Evolutionary conservation across 192 early-diverging fungal genomes (phyloP).

Genomic region (Coemansia sp.): DNA sequence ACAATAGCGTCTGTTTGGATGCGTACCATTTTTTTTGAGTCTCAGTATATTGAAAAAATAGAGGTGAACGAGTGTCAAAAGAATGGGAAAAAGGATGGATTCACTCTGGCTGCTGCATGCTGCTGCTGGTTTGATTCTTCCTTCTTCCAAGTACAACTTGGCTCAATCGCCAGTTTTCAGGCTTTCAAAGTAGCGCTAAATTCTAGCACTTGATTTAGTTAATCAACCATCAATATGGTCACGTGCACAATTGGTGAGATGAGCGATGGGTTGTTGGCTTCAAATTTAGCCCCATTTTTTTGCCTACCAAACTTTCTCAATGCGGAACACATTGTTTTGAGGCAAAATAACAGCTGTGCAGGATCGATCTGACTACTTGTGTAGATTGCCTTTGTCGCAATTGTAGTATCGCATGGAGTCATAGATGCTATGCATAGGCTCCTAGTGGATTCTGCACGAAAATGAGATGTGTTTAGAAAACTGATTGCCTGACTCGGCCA

Average conservation of each 20-base stretch:
- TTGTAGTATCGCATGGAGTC: neutral
- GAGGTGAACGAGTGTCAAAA: neutral
- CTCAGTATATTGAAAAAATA: neutral
- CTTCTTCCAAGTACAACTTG: neutral
- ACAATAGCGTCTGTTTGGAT: neutral
- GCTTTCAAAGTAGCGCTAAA: neutral
- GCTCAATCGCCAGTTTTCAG: neutral
- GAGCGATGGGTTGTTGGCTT: too few relatives aligned
- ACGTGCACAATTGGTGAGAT: neutral
- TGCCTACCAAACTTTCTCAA: neutral
- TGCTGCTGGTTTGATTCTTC: neutral
- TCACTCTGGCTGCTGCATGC: neutral
- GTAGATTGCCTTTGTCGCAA: neutral
- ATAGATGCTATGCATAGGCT: neutral
- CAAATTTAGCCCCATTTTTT: neutral
- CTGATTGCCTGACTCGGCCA: neutral
- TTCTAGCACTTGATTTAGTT: neutral
- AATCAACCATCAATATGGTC: neutral
- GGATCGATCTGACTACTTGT: neutral
- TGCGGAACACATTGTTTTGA: neutral
- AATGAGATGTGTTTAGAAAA: neutral
- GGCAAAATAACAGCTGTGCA: neutral
- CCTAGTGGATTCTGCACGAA: neutral
- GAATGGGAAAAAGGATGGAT: neutral
- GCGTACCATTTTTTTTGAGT: neutral